A percentile compares a stretch with the other conserved stretches of the same genome.
Conservation (phyloP, 495 filamentous ascomycete genomes). For the Penicillium atrosanguineum region DNA sequence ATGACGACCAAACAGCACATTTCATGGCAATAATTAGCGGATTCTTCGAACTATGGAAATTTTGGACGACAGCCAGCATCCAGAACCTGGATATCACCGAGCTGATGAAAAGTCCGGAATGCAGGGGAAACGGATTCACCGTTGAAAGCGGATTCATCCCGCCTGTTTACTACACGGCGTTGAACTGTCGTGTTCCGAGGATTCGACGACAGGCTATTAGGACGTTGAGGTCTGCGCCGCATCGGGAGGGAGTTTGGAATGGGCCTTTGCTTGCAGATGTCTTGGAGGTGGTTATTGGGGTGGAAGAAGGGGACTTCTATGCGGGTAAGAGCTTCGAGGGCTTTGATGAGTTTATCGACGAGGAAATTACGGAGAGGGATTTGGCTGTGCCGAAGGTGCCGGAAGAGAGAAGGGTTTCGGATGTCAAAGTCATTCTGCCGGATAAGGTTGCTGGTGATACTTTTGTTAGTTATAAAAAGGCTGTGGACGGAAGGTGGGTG, state of each 20-base stretch:
- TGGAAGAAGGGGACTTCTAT: constrained; percentile 18
- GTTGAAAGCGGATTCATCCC: constrained; percentile 50
- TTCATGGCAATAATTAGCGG: constrained; percentile 38
- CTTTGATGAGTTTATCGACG: background rate
- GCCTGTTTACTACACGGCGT: constrained; percentile 50
- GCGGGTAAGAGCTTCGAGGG: constrained; percentile 9
- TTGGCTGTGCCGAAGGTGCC: constrained; percentile 3
- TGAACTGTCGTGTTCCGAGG: constrained; percentile 54
- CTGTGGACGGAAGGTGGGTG: constrained; percentile 1
- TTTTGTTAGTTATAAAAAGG: constrained; percentile 12
- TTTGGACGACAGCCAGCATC: constrained; percentile 3
- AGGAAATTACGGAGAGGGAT: background rate
- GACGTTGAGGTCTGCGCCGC: constrained; percentile 33
- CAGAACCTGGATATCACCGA: background rate
- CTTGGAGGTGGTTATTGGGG: constrained; percentile 12
- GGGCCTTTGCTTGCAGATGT: constrained; percentile 15
- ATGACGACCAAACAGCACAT: constrained; percentile 36
- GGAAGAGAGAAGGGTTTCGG: constrained; percentile 4
- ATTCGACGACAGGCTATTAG: constrained; percentile 44
- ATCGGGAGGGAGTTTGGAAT: constrained; percentile 56
- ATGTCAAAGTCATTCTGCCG: constrained; percentile 15
- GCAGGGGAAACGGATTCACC: constrained; percentile 28
- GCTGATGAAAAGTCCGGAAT: constrained; percentile 3
- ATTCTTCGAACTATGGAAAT: constrained; percentile 29
- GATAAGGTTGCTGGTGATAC: constrained; percentile 5